Evolutionary conservation across 805 yeast genomes (phyloP).

Genomic region (Wickerhamiella siamensis): DNA sequence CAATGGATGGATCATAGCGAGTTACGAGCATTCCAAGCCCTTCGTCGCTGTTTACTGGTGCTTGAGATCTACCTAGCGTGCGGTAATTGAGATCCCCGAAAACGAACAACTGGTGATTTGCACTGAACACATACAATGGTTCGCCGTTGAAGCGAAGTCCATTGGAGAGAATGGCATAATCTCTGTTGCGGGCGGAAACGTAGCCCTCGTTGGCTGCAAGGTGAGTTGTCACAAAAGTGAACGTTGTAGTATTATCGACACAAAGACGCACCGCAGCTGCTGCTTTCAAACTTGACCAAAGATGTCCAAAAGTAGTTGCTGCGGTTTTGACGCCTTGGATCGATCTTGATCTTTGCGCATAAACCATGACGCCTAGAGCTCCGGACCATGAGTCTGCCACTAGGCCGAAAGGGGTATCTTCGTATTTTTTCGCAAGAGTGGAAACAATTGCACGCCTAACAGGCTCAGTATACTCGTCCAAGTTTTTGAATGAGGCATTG

Average conservation of each 20-base stretch:
- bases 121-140: constrained; percentile 32
- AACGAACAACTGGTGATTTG: constrained; percentile 46
- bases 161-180: constrained; percentile 36
- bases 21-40: constrained; percentile 3
- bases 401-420: constrained; percentile 5
- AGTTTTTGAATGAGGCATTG: constrained; percentile 20
- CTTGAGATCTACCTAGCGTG: constrained; percentile 21
- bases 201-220: constrained; percentile 69
- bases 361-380: constrained; percentile 21
- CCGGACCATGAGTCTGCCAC: constrained; percentile 19
- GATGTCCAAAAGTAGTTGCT: constrained; percentile 32
- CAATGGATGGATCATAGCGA: constrained; percentile 25
- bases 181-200: constrained; percentile 36
- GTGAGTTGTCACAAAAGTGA: constrained; percentile 60
- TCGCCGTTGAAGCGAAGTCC: constrained; percentile 46
- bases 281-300: constrained; percentile 58
- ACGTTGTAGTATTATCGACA: constrained; percentile 23
- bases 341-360: constrained; percentile 28
- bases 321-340: constrained; percentile 11
- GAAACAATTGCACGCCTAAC: constrained; percentile 18
- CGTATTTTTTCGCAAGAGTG: constrained; percentile 9
- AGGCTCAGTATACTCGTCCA: constrained; percentile 17
- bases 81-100: constrained; percentile 84
- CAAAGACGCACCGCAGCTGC: constrained; percentile 47
- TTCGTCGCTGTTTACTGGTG: not conserved